phyloP scores from a whole-genome alignment of 2,329 filamentous ascomycete species.

The Aspergillus aculeatus region DNA sequence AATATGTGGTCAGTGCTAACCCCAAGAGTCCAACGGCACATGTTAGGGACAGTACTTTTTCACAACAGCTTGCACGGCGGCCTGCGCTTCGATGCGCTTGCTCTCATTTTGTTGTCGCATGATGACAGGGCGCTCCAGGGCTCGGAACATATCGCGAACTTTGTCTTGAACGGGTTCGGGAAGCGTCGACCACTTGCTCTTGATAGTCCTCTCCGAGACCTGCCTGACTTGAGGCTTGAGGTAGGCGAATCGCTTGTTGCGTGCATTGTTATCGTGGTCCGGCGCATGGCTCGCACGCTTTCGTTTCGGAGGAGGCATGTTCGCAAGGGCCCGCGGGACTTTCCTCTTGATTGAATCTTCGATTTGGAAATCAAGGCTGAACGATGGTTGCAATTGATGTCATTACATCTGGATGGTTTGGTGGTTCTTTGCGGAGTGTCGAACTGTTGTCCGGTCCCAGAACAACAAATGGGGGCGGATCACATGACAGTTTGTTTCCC shows the following conservation, averaged over 20 bases:
- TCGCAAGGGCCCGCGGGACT: neutral
- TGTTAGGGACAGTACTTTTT: constrained; percentile 37
- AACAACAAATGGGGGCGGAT: neutral
- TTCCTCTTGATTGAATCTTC: neutral
- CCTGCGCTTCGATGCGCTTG: constrained; percentile 44
- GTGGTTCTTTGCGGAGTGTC: neutral
- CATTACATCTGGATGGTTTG: neutral
- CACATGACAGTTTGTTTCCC: neutral
- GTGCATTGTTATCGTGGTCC: constrained; percentile 15
- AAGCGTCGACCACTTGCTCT: constrained; percentile 47
- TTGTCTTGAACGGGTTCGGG: constrained; percentile 44
- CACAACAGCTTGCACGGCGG: constrained; percentile 41
- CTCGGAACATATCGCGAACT: constrained; percentile 42
- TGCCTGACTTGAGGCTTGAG: constrained; percentile 43
- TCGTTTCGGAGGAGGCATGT: constrained; percentile 23
- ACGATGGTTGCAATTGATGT: neutral
- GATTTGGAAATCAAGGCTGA: neutral
- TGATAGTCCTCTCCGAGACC: constrained; percentile 44
- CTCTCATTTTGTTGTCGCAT: constrained; percentile 42
- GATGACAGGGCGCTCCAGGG: constrained; percentile 45
- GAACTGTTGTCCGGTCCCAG: neutral
- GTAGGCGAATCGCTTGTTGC: constrained; percentile 37
- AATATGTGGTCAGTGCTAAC: neutral
- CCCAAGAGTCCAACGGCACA: neutral
- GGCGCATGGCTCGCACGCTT: constrained; percentile 28